These are phyloP conservation scores for Tuctoria greenei DNA, from an alignment of 176 grass and related monocot genomes.

Conservation along the genomic window DNA sequence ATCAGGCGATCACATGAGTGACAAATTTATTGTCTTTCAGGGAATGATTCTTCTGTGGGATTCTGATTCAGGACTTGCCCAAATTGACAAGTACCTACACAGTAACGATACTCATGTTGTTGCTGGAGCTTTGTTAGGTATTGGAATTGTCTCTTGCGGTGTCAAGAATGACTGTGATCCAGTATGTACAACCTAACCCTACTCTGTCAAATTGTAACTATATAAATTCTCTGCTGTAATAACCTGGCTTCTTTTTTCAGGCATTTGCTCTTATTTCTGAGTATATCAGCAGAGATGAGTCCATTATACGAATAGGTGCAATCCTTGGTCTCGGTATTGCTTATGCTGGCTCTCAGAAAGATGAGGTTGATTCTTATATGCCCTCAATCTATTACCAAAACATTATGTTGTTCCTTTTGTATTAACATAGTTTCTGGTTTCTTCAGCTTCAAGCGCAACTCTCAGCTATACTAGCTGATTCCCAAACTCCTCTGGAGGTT, in stretches of 20 bases:
- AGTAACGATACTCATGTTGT: conserved; percentile 73
- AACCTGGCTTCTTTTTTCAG: conserved; percentile 30
- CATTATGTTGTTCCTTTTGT: not conserved
- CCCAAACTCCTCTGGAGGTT: conserved; percentile 72
- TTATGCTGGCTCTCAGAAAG: conserved; percentile 76
- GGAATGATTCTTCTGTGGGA: conserved; percentile 79
- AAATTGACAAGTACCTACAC: conserved; percentile 70
- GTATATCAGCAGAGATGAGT: conserved; percentile 62
- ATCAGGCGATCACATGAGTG: conserved; percentile 2
- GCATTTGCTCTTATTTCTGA: conserved; percentile 65
- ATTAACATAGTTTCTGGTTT: conserved; percentile 35
- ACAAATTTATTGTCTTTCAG: conserved; percentile 23
- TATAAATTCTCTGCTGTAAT: not conserved
- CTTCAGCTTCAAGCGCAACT: conserved; percentile 61
- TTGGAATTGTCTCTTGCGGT: conserved; percentile 71
- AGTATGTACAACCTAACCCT: conserved; percentile 31
- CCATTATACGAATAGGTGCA: conserved; percentile 59
- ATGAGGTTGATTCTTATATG: conserved; percentile 43
- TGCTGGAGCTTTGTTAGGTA: conserved; percentile 69
- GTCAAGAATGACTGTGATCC: conserved; percentile 77
- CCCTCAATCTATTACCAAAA: not conserved
- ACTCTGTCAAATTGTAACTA: not conserved
- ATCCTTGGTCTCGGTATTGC: conserved; percentile 80
- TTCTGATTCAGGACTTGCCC: conserved; percentile 61
- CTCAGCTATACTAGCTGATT: conserved; percentile 61